Base-by-base conservation (phyloP, 139 green algal species). In the Nannochloris sp. region DNA sequence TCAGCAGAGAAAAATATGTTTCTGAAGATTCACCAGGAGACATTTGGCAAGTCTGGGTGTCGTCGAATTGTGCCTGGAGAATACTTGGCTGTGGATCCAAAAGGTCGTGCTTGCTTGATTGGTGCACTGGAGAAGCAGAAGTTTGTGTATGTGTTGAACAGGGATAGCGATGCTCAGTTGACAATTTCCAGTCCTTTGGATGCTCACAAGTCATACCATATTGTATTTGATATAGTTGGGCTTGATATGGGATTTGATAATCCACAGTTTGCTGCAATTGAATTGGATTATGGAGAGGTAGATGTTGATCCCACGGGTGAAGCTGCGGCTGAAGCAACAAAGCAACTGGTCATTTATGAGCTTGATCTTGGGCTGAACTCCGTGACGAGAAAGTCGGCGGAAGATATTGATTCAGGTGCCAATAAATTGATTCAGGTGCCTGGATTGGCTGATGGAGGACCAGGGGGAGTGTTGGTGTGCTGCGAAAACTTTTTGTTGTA, bases 201-300 rank as follows among this genome's bases (percentile, higher is more conserved):
- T 72, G 93, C 93, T 2, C 92, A 98, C 84, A 97, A 97, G 69
- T 86, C 75, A 20, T 76, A 90, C 65, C 85, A 86, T 79, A 78
- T 99, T 26, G 72, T 81, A 1, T 96, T 93, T 69, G 77, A 65
- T 28, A 62, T 97, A 2, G 74, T 74, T 29, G 94, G 82, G 17
- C 61, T 99, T 64, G 94, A 99, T 82, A 87, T 80, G 59, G 94
- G 94, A 6, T 98, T 96, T 73, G 94, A 99, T 70, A 99, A 99
- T 80, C 94, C 94, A 23, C 73, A 95, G 9, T 99, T 99, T 79
- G 93, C 92, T 1, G 91, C 93, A 46, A 95, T 99, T 30, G 94
- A 99, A 82, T 83, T 98, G 63, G 89, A 97, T 78, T 97, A 98
- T 67, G 84, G 81, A 0, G 94, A 99, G 63, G 89, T 83, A 0